Evolutionary conservation across 1,284 basidiomycete species (phyloP).

Genomic region (Stygiomarasmius scandens): DNA sequence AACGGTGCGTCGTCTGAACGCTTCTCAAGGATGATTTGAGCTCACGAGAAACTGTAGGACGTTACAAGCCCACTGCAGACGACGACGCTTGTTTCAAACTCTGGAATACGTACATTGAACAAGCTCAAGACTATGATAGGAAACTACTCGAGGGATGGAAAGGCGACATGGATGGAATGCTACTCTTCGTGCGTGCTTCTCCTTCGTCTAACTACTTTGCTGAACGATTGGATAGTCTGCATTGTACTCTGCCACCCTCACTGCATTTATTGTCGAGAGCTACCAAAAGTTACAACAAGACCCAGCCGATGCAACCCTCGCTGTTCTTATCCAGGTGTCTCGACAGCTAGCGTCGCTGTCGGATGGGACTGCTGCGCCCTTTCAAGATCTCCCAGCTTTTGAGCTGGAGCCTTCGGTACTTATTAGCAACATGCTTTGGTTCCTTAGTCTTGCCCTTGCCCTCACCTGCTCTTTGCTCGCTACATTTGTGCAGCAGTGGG

Average conservation of each 20-base stretch:
- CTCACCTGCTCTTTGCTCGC: conserved; percentile 11
- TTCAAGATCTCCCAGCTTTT: not conserved
- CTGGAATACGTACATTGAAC: conserved; percentile 8
- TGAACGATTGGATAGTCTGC: conserved; percentile 8
- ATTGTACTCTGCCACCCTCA: conserved; percentile 15
- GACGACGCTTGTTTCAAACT: not conserved
- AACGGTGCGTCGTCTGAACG: too few relatives aligned
- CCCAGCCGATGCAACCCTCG: conserved; percentile 2
- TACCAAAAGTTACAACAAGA: conserved; percentile 9
- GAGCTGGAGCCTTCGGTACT: not conserved
- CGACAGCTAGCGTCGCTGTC: conserved; percentile 7
- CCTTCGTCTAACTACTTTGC: not conserved
- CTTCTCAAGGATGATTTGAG: too few relatives aligned
- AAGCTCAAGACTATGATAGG: conserved; percentile 15
- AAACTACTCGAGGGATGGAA: conserved; percentile 11
- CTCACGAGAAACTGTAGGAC: not conserved
- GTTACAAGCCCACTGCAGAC: not conserved
- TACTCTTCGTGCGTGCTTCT: conserved; percentile 10
- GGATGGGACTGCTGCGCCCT: not conserved
- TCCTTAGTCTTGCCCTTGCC: conserved; percentile 11
- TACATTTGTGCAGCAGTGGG: conserved; percentile 13
- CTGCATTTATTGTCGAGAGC: conserved; percentile 15
- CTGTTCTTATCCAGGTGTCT: conserved; percentile 9
- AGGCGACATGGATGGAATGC: conserved; percentile 10
- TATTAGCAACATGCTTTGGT: conserved; percentile 12